Conservation (phyloP, 2,329 filamentous ascomycete species). For the Ilyonectria robusta region DNA sequence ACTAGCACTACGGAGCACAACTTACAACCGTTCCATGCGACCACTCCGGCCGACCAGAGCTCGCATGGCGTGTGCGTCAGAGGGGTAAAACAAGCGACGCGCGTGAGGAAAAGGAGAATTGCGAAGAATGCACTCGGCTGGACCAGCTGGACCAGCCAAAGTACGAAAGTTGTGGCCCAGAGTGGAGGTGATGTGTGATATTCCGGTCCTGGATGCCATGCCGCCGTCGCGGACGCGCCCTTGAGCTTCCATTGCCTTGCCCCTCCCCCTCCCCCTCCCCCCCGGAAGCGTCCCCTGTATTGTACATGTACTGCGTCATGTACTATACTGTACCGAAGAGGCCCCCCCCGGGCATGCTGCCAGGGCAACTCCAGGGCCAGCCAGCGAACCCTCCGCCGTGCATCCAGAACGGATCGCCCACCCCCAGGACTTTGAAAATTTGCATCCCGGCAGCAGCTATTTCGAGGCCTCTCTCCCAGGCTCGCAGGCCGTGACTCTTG, state of each 20-base stretch:
- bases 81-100: conserved; percentile 7
- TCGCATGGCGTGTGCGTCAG: conserved; percentile 6
- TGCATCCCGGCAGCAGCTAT: conserved; percentile 31
- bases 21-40: no score
- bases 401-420: conserved; percentile 25
- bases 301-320: conserved; percentile 30
- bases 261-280: conserved; percentile 15
- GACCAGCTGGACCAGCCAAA: background rate
- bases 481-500: conserved; percentile 15
- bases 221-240: background rate
- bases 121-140: background rate
- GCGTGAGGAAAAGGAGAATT: background rate
- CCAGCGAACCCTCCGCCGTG: conserved; percentile 32
- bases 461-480: conserved; percentile 29
- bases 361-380: conserved; percentile 31
- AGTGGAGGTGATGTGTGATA: conserved; percentile 25
- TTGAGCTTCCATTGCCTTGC: conserved; percentile 8
- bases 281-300: conserved; percentile 19
- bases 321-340: conserved; percentile 21
- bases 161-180: conserved; percentile 3
- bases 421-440: conserved; percentile 22
- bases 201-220: conserved; percentile 24
- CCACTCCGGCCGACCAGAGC: no score
- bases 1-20: background rate
- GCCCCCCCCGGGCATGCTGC: conserved; percentile 33